Base-by-base conservation (phyloP, 2,329 filamentous ascomycete species). In the Akanthomyces muscarius region DNA sequence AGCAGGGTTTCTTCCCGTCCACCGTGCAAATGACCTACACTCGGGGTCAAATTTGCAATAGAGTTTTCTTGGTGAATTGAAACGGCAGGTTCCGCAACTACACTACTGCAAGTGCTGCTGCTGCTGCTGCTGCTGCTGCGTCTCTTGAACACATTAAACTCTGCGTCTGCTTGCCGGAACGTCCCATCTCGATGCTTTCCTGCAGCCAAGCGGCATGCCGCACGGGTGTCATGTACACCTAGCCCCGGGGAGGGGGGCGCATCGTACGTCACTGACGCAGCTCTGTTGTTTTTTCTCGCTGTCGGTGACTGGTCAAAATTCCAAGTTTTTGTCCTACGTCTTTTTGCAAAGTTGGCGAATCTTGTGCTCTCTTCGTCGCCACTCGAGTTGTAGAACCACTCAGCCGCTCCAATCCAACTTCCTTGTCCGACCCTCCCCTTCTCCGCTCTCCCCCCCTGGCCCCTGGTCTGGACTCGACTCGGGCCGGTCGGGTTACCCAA, bases 201-300 rank as follows among this genome's bases (percentile, higher is more conserved):
- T 59, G 56, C 56, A 59, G 30, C 56, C 56, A 59, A 51, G 56
- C 44, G 30, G 21, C 30, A 18, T 54, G 52, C 52, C 13, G 52
- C 23, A 42, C 30, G 16, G 53, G 23, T 33, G 53, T 13, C 41
- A 41, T 23, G 30, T 23, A 36, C 33, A 25, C 51, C 36, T 18
- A 28, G 33, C 51, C 28, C 28, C 28, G 28, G 28, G 28, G 28
- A 4, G 28, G 52, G 52, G 51, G 51, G 33, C 4, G 33, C 2
- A 8, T 36, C 33, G 10, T 23, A 25, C 21, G 51, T 16, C n/a
- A 41, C 13, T 18, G 23, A 28, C 23, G 36, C 21, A 38, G n/a
- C 13, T 14, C 21, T 21, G 21, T 21, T 21, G 21, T 21, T 21
- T 21, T 7, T 23, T 23, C 14, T 41, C 21, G 50, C 13, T 13